phyloP scores from a whole-genome alignment of 106 monocot species.

The Agapanthus africanus region DNA sequence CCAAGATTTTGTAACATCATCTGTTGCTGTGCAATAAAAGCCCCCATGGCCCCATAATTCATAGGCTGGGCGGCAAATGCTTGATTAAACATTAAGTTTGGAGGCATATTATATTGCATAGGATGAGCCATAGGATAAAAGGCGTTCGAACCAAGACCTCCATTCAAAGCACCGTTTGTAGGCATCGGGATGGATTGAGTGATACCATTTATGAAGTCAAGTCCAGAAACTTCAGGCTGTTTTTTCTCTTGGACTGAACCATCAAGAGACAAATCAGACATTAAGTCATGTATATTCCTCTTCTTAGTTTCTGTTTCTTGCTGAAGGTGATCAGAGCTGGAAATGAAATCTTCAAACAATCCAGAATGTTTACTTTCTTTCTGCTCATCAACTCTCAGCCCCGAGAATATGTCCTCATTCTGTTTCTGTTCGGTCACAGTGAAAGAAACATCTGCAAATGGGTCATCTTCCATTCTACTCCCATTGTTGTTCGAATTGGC shows the following conservation, averaged over 20 bases:
- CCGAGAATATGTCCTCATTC: slow-evolving; percentile 68
- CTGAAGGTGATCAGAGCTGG: slow-evolving; percentile 17
- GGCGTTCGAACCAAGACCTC: slow-evolving; percentile 29
- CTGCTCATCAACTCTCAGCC: slow-evolving; percentile 50
- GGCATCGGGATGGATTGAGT: slow-evolving; percentile 24
- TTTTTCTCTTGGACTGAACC: slow-evolving; percentile 20
- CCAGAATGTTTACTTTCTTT: slow-evolving; percentile 20
- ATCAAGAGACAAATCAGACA: slow-evolving; percentile 50
- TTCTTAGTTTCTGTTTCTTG: slow-evolving; percentile 14
- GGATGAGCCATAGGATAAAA: slow-evolving; percentile 26
- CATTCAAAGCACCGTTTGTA: slow-evolving; percentile 22
- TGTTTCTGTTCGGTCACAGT: slow-evolving; percentile 44
- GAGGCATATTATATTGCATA: slow-evolving; percentile 50
- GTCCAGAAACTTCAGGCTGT: slow-evolving; percentile 20
- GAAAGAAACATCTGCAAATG: slow-evolving; percentile 97
- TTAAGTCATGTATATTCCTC: slow-evolving; percentile 43
- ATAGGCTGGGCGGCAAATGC: slow-evolving; percentile 41
- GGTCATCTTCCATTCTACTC: slow-evolving; percentile 44
- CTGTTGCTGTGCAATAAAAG: slow-evolving; percentile 72
- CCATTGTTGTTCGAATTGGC: slow-evolving; percentile 15
- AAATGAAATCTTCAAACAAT: slow-evolving; percentile 55
- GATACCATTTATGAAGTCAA: slow-evolving; percentile 17
- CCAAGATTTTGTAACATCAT: slow-evolving; percentile 70
- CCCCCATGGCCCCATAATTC: slow-evolving; percentile 64
- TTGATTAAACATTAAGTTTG: slow-evolving; percentile 56